Base-by-base conservation (phyloP, 768 basidiomycete genomes). In the Pisolithus marmoratus region DNA sequence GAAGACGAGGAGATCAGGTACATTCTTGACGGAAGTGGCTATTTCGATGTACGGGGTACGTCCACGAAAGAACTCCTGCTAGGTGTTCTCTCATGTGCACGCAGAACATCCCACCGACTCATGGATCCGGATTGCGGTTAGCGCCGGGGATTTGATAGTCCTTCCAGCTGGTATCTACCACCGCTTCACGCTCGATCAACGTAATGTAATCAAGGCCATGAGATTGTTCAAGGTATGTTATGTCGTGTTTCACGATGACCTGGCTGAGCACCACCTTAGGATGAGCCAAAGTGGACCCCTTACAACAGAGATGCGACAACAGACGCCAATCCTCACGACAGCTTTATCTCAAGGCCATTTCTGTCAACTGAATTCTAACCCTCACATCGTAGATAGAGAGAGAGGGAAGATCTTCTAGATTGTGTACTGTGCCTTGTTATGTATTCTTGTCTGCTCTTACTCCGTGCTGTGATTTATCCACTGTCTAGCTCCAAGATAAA, bases 1-100 rank as follows among this genome's bases (percentile, higher is more conserved):
- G 92, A 94, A 67, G 93, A 95, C 60, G 93, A 97, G 64, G 93
- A 94, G 71, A 94, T 94, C 63, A 78, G 92, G 5, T 95, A 87
- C 63, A 81, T 93, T 58, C 75, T 90, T 27, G 77, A 79, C 4
- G 94, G 94, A 19, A 82, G 80, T 45, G 93, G 91, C 0, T 95
- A 84, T 74, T 95, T 95, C 65, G 94, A 95, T 60, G 80, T 95
- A 38, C 78, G 91, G 57, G 87, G 88, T 88, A 59, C 45, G 81
- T 14, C 14, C 17, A 26, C n/a, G 24, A 22, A n/a, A n/a, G n/a
- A 7, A 24, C 4, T n/a, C 9, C 14, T 1, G 8, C 8, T 27
- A 15, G 20, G 6, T 20, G 12, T 5, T 8, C 23, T 9, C 23
- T 43, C 20, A 43, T 15, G 23, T 43, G 23, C 9, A 14, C 17